Percentiles rank a stretch among this genome's conserved stretches.
Conservation (phyloP, 148 eudicot genomes). For the Cornus suecica region DNA sequence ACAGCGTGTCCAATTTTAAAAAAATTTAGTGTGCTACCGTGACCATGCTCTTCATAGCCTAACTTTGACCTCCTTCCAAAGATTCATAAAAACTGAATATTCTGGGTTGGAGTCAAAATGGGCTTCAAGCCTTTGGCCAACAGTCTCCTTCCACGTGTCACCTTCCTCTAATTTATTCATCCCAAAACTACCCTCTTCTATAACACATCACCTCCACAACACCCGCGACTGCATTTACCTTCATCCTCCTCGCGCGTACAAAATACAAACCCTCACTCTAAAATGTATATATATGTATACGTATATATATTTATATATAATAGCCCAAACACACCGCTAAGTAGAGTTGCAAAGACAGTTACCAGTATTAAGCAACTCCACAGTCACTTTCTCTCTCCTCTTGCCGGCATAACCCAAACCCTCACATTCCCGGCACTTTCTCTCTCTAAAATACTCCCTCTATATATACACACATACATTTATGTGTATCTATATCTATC, state of each 20-base stretch:
- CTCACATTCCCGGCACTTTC: conserved; percentile 21
- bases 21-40: no score
- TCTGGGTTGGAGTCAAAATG: no score
- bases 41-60: no score
- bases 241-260: background rate
- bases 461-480: background rate
- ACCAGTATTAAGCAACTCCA: conserved; percentile 10
- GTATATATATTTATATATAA: no score
- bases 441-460: background rate
- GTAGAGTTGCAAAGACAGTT: conserved; percentile 21
- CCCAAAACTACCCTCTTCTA: background rate
- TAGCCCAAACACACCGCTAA: background rate
- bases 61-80: conserved; percentile 5
- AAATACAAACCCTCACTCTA: background rate
- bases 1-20: no score
- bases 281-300: conserved; percentile 1
- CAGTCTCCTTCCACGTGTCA: conserved; percentile 6
- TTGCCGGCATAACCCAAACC: conserved; percentile 27
- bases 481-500: conserved; percentile 10
- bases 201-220: background rate
- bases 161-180: background rate
- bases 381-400: background rate
- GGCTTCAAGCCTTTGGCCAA: background rate
- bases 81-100: background rate
- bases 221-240: background rate